phyloP scores from a whole-genome alignment of 176 grass and related monocot species.

The Elymus sibiricus region DNA sequence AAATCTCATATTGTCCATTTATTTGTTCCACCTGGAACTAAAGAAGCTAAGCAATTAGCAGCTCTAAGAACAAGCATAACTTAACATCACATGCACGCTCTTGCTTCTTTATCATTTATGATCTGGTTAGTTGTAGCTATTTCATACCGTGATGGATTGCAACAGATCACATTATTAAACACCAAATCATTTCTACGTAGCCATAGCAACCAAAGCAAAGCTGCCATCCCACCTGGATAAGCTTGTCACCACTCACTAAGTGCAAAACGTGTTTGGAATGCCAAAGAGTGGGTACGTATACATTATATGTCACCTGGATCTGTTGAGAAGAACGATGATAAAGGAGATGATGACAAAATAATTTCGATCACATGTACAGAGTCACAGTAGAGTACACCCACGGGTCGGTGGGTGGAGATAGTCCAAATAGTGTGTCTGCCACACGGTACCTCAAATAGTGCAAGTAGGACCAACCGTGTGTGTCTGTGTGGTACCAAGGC shows the following conservation, averaged over 20 bases:
- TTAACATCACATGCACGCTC: neutral
- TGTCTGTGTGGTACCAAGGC: neutral
- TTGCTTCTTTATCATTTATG: neutral
- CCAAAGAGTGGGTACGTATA: too few relatives aligned
- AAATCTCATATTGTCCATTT: neutral
- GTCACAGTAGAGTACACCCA: neutral
- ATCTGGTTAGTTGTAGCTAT: too few relatives aligned
- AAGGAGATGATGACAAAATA: neutral
- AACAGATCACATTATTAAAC: too few relatives aligned
- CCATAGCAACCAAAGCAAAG: too few relatives aligned
- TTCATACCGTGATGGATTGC: too few relatives aligned
- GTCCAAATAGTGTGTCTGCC: neutral
- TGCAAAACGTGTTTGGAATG: too few relatives aligned
- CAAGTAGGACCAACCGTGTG: neutral
- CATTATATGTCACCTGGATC: too few relatives aligned
- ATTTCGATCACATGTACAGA: neutral
- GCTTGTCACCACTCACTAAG: too few relatives aligned
- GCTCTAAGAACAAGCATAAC: neutral
- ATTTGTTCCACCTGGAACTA: neutral
- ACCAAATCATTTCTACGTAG: too few relatives aligned
- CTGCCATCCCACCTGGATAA: too few relatives aligned
- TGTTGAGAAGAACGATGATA: neutral
- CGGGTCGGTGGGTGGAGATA: neutral
- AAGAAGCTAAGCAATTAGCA: neutral
- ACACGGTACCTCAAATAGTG: neutral